A percentile compares a stretch with the other conserved stretches of the same genome.
phyloP scores from a whole-genome alignment of 2,329 filamentous ascomycete genomes.

The Golovinomyces cichoracearum region DNA sequence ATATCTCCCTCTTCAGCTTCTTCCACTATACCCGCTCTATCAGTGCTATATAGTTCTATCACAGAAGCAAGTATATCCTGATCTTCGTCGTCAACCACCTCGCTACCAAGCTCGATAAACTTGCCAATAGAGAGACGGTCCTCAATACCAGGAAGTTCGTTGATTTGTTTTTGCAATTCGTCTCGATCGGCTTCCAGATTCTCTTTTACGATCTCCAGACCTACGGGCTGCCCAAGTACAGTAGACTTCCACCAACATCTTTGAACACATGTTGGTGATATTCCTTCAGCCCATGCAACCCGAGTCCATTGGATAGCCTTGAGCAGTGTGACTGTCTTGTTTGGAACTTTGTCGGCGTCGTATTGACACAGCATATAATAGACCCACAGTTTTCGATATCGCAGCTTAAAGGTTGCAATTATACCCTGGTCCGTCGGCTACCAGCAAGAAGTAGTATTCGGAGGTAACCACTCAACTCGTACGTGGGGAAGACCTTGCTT shows the following conservation, averaged over 20 bases:
- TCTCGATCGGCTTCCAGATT: neutral
- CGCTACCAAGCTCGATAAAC: neutral
- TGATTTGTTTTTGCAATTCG: neutral
- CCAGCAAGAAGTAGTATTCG: neutral
- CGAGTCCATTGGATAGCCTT: conserved; percentile 3
- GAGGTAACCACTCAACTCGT: neutral
- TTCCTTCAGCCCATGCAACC: neutral
- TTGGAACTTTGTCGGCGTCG: conserved; percentile 1
- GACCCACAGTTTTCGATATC: conserved; percentile 1
- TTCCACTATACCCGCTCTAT: neutral
- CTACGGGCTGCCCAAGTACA: neutral
- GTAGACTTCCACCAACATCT: neutral
- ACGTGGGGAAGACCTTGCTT: neutral
- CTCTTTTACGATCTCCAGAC: neutral
- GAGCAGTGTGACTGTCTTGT: conserved; percentile 2
- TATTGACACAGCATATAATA: conserved; percentile 1
- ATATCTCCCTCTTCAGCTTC: neutral
- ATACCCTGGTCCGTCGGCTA: neutral
- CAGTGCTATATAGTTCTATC: neutral
- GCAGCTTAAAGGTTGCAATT: neutral
- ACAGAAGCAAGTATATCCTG: neutral
- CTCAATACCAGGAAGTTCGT: neutral
- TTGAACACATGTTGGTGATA: neutral
- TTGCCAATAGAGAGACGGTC: neutral
- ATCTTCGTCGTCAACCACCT: neutral